Conservation (phyloP, 768 basidiomycete genomes). For the Suillus plorans region DNA sequence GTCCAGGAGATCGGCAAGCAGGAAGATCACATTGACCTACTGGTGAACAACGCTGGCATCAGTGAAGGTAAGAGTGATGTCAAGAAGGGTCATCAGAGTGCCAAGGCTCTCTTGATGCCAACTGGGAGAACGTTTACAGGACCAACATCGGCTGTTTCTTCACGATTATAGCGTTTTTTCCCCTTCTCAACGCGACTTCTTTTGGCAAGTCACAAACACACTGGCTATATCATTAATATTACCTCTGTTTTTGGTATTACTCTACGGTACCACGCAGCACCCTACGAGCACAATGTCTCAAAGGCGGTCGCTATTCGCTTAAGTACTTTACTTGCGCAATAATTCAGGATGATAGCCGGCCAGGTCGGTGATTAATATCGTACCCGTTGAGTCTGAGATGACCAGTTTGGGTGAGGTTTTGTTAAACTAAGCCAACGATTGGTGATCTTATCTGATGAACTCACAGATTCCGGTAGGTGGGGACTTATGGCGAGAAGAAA, state of each 20-base stretch:
- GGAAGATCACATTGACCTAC: slow-evolving; percentile 55
- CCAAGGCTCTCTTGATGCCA: slow-evolving; percentile 20
- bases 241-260: slow-evolving; percentile 43
- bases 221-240: slow-evolving; percentile 42
- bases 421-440: not conserved
- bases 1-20: slow-evolving; percentile 35
- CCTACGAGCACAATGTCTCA: slow-evolving; percentile 45
- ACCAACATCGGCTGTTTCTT: slow-evolving; percentile 35
- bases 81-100: slow-evolving; percentile 29
- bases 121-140: slow-evolving; percentile 31
- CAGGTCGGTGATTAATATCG: slow-evolving; percentile 36
- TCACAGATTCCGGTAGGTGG: slow-evolving; percentile 27
- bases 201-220: slow-evolving; percentile 23
- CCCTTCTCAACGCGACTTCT: slow-evolving; percentile 39
- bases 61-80: slow-evolving; percentile 25
- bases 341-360: slow-evolving; percentile 30
- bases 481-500: slow-evolving; percentile 15
- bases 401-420: slow-evolving; percentile 10
- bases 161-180: slow-evolving; percentile 44
- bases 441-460: slow-evolving; percentile 22
- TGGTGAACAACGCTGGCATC: slow-evolving; percentile 75
- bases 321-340: slow-evolving; percentile 33
- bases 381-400: slow-evolving; percentile 38
- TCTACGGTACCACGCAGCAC: slow-evolving; percentile 36
- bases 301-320: slow-evolving; percentile 40